Evolutionary conservation across 768 basidiomycete genomes (phyloP).

Genomic region (Calocybe cyanea): DNA sequence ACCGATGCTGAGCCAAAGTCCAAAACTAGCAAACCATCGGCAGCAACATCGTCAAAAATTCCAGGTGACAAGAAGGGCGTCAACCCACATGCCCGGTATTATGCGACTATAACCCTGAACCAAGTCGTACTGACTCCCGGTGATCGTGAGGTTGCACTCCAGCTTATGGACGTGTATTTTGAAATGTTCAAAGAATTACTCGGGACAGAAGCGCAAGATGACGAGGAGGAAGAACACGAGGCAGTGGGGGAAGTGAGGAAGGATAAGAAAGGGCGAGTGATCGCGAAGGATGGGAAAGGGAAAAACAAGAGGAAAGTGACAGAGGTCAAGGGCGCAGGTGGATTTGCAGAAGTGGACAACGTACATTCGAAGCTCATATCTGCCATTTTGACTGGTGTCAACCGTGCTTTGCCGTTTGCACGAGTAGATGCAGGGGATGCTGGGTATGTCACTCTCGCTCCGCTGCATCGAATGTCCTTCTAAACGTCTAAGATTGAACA

Average conservation of each 20-base stretch:
- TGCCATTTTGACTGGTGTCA: conserved; percentile 90
- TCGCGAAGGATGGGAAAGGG: conserved; percentile 25
- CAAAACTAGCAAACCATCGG: too few species aligned
- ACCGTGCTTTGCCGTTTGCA: conserved; percentile 92
- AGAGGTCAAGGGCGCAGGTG: conserved; percentile 54
- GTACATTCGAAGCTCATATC: conserved; percentile 79
- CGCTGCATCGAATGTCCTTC: not conserved
- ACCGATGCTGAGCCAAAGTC: conserved; percentile 30
- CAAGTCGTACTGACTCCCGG: conserved; percentile 73
- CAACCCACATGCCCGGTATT: conserved; percentile 82
- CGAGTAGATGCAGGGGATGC: conserved; percentile 66
- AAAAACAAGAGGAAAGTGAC: conserved; percentile 30
- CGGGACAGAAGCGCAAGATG: conserved; percentile 38
- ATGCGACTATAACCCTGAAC: conserved; percentile 90
- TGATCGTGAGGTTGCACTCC: conserved; percentile 72
- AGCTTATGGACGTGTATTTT: conserved; percentile 88
- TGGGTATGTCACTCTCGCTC: conserved; percentile 41
- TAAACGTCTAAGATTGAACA: conserved; percentile 54
- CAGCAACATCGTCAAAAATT: conserved; percentile 22
- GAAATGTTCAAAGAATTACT: conserved; percentile 89
- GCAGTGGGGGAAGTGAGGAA: conserved; percentile 23
- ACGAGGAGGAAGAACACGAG: conserved; percentile 16
- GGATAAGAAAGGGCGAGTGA: conserved; percentile 25
- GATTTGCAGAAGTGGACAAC: conserved; percentile 75
- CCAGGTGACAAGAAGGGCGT: conserved; percentile 37